Evolutionary conservation across 2,329 filamentous ascomycete genomes (phyloP).

Genomic region (Beauveria australis): DNA sequence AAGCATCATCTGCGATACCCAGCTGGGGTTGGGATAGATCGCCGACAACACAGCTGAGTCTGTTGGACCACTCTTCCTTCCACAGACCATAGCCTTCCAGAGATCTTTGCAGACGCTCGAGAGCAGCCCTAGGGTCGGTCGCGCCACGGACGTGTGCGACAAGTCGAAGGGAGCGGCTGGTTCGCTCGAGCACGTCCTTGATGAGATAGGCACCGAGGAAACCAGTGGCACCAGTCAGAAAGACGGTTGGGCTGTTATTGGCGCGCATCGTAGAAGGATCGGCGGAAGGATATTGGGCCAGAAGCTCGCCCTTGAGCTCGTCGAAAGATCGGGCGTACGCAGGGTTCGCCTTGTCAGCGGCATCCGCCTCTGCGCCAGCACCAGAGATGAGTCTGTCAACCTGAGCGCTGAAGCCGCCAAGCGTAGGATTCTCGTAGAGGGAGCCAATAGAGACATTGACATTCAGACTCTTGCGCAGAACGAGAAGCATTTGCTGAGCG

Average conservation of each 20-base stretch:
- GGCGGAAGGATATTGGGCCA: too few relatives aligned
- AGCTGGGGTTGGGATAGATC: constrained; percentile 66
- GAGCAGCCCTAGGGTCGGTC: constrained; percentile 49
- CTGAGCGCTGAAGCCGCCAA: constrained; percentile 22
- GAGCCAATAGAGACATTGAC: constrained; percentile 24
- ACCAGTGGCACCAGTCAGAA: constrained; percentile 71
- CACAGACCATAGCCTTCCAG: constrained; percentile 49
- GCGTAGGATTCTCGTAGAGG: constrained; percentile 23
- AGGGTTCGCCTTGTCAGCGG: too few relatives aligned
- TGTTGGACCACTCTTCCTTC: constrained; percentile 43
- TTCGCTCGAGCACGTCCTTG: constrained; percentile 56
- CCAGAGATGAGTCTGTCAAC: constrained; percentile 19
- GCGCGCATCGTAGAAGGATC: too few relatives aligned
- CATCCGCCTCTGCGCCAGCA: too few relatives aligned
- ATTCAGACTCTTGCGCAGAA: constrained; percentile 26
- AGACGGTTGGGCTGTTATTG: constrained; percentile 45
- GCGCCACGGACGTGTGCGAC: constrained; percentile 66
- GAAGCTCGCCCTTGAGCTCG: constrained; percentile 26
- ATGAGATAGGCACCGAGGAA: constrained; percentile 81
- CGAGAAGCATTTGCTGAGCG: constrained; percentile 67
- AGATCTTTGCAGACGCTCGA: constrained; percentile 71
- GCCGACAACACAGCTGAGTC: constrained; percentile 62
- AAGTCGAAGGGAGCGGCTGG: constrained; percentile 25
- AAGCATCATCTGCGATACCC: constrained; percentile 56
- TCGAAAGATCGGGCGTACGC: constrained; percentile 31